These are phyloP conservation scores for Lactarius hatsudake DNA, from an alignment of 768 basidiomycete species.

Conservation along the genomic window DNA sequence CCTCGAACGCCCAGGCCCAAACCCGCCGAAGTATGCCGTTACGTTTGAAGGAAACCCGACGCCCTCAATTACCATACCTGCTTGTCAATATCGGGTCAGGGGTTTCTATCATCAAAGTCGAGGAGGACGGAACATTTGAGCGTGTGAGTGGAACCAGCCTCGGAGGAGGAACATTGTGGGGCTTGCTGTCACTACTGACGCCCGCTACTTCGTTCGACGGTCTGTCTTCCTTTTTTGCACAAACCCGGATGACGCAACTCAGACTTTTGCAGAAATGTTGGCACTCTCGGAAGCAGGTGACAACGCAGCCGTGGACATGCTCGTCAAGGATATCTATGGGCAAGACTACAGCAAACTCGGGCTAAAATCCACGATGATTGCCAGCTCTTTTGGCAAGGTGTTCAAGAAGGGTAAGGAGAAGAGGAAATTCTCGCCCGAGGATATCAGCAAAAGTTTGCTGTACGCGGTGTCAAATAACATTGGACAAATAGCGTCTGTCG, in stretches of 20 bases:
- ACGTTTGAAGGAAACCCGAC: constrained; percentile 81
- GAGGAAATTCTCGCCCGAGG: constrained; percentile 79
- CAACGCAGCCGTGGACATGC: constrained; percentile 94
- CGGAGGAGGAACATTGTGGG: constrained; percentile 98
- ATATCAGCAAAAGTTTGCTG: constrained; percentile 90
- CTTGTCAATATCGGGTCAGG: constrained; percentile 98
- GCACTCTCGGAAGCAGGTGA: constrained; percentile 90
- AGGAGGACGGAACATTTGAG: constrained; percentile 93
- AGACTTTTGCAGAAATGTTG: constrained; percentile 77
- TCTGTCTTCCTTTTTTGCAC: constrained; percentile 43
- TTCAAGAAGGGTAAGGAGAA: constrained; percentile 87
- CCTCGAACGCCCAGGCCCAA: constrained; percentile 84
- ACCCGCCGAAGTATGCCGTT: constrained; percentile 85
- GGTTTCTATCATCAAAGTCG: constrained; percentile 95
- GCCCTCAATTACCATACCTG: constrained; percentile 90
- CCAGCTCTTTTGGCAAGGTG: constrained; percentile 97
- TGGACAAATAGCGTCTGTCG: constrained; percentile 97
- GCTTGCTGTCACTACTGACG: constrained; percentile 89
- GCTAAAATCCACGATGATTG: constrained; percentile 96
- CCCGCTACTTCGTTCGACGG: constrained; percentile 95
- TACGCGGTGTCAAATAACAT: constrained; percentile 99
- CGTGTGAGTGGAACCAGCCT: constrained; percentile 96
- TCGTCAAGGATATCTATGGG: constrained; percentile 99
- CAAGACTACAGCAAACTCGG: constrained; percentile 94
- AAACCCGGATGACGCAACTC: constrained; percentile 13